Conservation (phyloP, 441 rosid species). For the Aleurites moluccanus region DNA sequence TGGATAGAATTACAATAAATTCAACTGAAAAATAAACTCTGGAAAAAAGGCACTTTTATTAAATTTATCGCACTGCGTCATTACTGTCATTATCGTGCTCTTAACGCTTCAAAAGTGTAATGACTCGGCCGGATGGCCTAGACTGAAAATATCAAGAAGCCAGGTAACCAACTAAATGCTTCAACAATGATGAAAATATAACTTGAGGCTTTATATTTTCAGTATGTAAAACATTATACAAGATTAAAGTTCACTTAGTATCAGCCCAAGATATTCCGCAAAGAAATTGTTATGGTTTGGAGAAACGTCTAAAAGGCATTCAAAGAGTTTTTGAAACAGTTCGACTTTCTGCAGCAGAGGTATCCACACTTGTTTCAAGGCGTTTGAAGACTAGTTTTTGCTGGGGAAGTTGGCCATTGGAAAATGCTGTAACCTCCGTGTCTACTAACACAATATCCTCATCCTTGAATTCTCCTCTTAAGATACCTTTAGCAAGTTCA, state of each 20-base stretch:
- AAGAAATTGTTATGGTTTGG: neutral
- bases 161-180: neutral
- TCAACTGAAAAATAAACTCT: too few relatives aligned
- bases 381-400: slow-evolving; percentile 75
- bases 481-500: slow-evolving; percentile 93
- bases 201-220: neutral
- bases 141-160: neutral
- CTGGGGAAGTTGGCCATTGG: slow-evolving; percentile 81
- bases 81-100: neutral
- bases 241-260: neutral
- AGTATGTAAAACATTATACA: slow-evolving; percentile 1
- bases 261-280: neutral
- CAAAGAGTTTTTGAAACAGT: slow-evolving; percentile 37
- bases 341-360: slow-evolving; percentile 35
- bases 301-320: slow-evolving; percentile 1
- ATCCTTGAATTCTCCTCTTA: slow-evolving; percentile 87
- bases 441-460: slow-evolving; percentile 67
- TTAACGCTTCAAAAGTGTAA: neutral
- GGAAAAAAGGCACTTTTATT: too few relatives aligned
- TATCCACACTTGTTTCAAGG: slow-evolving; percentile 33
- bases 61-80: too few relatives aligned
- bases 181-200: neutral
- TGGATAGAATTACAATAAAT: neutral
- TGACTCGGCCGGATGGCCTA: neutral
- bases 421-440: slow-evolving; percentile 65